Evolutionary conservation across 352 stramenopile species (phyloP).

Genomic region (Pythium insidiosum): DNA sequence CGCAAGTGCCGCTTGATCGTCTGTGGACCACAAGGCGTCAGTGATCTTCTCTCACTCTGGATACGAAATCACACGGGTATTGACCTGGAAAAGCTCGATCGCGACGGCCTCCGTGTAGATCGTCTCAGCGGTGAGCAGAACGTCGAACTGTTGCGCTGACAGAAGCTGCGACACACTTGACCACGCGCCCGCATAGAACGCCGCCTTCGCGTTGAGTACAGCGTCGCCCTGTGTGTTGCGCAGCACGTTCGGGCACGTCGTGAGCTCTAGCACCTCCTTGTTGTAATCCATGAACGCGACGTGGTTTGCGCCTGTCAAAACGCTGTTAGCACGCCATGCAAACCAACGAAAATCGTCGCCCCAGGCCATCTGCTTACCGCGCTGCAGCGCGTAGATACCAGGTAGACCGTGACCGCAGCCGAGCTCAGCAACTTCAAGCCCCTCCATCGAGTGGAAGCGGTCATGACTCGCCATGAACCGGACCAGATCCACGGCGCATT

Average conservation of each 20-base stretch:
- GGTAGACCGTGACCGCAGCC: constrained; percentile 75
- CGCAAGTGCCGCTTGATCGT: constrained; percentile 72
- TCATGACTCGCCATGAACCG: constrained; percentile 11
- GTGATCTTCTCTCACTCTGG: too few relatives aligned
- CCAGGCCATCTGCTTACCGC: constrained; percentile 18
- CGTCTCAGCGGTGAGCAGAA: constrained; percentile 80
- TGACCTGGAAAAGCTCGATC: constrained; percentile 48
- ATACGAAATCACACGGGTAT: neutral
- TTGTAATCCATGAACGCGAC: constrained; percentile 86
- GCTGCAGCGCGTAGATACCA: constrained; percentile 64
- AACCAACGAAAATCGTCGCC: neutral
- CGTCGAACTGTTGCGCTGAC: constrained; percentile 42
- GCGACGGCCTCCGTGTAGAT: constrained; percentile 80
- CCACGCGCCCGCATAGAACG: constrained; percentile 79
- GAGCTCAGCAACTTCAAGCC: constrained; percentile 52
- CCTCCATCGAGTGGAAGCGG: constrained; percentile 20
- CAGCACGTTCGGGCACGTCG: constrained; percentile 72
- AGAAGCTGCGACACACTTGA: constrained; percentile 48
- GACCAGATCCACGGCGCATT: constrained; percentile 72
- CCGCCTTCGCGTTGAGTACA: constrained; percentile 23
- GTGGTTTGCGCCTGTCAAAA: constrained; percentile 31
- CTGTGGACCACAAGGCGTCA: constrained; percentile 19
- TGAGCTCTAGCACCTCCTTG: constrained; percentile 82
- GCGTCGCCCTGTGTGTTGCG: constrained; percentile 25
- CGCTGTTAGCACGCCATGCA: neutral